These are phyloP conservation scores for Rhizopus microsporus DNA, from an alignment of 371 early-diverging fungal species.

Conservation along the genomic window DNA sequence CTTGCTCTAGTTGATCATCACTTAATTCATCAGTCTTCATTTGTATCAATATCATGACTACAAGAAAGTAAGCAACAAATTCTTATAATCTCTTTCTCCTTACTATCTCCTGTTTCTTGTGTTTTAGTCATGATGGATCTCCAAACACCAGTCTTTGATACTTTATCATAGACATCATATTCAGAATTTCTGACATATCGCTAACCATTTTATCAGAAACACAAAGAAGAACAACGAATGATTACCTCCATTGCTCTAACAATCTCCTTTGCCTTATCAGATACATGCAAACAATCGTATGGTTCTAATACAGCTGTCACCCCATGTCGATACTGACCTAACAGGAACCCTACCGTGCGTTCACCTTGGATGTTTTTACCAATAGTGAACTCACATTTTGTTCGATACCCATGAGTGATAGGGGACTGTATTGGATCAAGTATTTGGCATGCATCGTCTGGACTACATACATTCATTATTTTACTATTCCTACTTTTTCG, in stretches of 20 bases:
- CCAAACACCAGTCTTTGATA: conserved; percentile 68
- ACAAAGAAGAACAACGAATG: background rate
- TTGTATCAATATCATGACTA: conserved; percentile 70
- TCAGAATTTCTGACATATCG: conserved; percentile 48
- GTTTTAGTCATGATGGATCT: conserved; percentile 66
- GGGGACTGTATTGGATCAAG: conserved; percentile 67
- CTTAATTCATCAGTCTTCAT: conserved; percentile 50
- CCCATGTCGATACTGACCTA: conserved; percentile 70
- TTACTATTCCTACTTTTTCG: background rate
- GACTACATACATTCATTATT: conserved; percentile 6
- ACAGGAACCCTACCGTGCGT: conserved; percentile 70
- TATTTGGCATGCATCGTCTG: conserved; percentile 43
- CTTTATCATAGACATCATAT: conserved; percentile 62
- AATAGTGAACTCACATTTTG: conserved; percentile 82
- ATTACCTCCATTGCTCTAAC: conserved; percentile 50
- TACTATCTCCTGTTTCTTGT: conserved; percentile 47
- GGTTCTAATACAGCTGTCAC: conserved; percentile 55
- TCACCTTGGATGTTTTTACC: conserved; percentile 64
- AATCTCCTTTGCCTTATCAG: conserved; percentile 54
- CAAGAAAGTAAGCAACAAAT: conserved; percentile 47
- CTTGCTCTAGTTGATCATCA: conserved; percentile 32
- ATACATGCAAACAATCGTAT: conserved; percentile 53
- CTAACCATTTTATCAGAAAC: conserved; percentile 19
- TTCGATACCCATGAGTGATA: conserved; percentile 64
- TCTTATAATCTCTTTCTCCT: conserved; percentile 30